These are phyloP conservation scores for Globisporangium recalcitrans DNA, from an alignment of 352 stramenopile genomes.

Conservation along the genomic window DNA sequence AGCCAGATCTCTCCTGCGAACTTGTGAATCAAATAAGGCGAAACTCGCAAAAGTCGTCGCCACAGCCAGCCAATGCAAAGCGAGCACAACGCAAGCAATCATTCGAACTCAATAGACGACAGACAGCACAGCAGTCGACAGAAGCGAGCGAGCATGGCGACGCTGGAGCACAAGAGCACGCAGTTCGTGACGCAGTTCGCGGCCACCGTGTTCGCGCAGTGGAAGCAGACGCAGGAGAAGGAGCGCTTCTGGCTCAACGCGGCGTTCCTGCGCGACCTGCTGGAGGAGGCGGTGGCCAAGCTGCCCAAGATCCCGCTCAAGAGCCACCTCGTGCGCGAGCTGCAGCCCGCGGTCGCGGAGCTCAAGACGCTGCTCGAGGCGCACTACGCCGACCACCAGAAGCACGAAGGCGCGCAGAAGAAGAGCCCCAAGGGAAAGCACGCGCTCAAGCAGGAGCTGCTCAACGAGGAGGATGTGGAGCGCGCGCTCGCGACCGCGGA, in stretches of 20 bases:
- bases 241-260: slow-evolving; percentile 51
- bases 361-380: slow-evolving; percentile 32
- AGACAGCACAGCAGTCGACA: background rate
- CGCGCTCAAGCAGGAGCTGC: slow-evolving; percentile 15
- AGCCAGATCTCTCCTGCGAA: too few species aligned
- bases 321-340: slow-evolving; percentile 34
- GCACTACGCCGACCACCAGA: slow-evolving; percentile 25
- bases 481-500: slow-evolving; percentile 33
- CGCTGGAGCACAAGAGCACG: slow-evolving; percentile 40
- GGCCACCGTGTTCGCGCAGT: slow-evolving; percentile 51
- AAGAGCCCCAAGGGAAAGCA: background rate
- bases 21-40: too few species aligned
- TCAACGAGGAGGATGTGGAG: slow-evolving; percentile 57
- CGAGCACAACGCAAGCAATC: background rate
- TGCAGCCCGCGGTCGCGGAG: slow-evolving; percentile 20
- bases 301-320: slow-evolving; percentile 47
- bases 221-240: slow-evolving; percentile 24
- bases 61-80: background rate
- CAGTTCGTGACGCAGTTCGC: slow-evolving; percentile 60
- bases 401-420: slow-evolving; percentile 7
- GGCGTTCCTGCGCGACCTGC: slow-evolving; percentile 27
- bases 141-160: background rate
- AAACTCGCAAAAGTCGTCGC: too few species aligned
- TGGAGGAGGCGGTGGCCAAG: slow-evolving; percentile 63
- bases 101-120: background rate